phyloP scores from a whole-genome alignment of 106 monocot genomes.

The Apostasia shenzhenica region DNA sequence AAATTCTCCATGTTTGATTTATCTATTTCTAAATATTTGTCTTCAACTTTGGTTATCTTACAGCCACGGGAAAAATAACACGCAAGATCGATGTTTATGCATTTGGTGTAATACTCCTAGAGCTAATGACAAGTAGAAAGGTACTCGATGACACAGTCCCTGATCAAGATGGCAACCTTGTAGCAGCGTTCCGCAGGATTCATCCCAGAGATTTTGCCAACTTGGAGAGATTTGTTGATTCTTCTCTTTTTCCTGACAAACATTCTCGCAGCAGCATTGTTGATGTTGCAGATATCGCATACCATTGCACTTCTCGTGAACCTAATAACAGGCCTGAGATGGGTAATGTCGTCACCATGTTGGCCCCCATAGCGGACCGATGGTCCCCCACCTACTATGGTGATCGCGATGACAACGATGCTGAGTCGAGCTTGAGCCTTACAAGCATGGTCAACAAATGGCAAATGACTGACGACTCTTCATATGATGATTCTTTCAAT shows the following conservation, averaged over 20 bases:
- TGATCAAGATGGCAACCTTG: conserved; percentile 55
- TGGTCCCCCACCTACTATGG: conserved; percentile 54
- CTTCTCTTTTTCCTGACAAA: conserved; percentile 37
- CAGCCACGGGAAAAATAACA: conserved; percentile 84
- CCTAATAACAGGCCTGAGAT: conserved; percentile 73
- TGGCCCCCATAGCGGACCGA: conserved; percentile 59
- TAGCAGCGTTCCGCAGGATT: conserved; percentile 44
- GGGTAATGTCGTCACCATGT: conserved; percentile 74
- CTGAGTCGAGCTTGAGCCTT: conserved; percentile 31
- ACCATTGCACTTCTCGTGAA: conserved; percentile 84
- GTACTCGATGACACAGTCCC: conserved; percentile 68
- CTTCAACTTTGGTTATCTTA: conserved; percentile 1
- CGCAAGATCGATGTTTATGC: conserved; percentile 91
- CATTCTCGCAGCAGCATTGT: conserved; percentile 28
- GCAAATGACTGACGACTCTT: conserved; percentile 38
- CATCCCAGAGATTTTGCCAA: conserved; percentile 24
- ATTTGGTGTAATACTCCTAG: conserved; percentile 87
- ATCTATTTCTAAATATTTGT: not conserved
- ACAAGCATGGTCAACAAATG: conserved; percentile 41
- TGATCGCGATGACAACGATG: conserved; percentile 15
- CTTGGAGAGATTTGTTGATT: conserved; percentile 47
- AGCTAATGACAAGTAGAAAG: conserved; percentile 67
- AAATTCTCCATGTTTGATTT: not conserved
- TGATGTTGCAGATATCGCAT: conserved; percentile 66
- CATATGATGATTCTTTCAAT: conserved; percentile 13